Evolutionary conservation across 257 asterid genomes (phyloP), one percentile per base, ranked within the genome.

Genomic region (Nicotiana obtusifolia): DNA sequence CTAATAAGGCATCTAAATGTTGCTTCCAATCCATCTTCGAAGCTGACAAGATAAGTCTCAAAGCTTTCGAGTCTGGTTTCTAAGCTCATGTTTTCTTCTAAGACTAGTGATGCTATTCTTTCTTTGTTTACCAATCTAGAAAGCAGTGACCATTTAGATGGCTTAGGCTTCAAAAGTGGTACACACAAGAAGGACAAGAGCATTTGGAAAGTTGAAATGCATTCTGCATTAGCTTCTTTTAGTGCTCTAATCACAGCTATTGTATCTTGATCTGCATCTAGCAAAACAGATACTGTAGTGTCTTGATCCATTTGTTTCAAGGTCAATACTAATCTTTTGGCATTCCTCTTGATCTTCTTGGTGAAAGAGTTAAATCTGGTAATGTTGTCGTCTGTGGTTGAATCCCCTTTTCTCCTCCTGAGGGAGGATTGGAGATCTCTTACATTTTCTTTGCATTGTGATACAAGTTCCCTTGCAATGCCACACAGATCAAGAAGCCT

Each of bases 111-210:
- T 35, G 79, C 81, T 8, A 84, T 83, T 62, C 61, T 59, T 69
- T 83, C 87, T 35, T 77, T 86, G 17, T 77, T 78, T 41, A 84
- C 66, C 64, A 88, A 73, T 47, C 83, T 88, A 52, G 86, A 84
- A 82, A 88, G 85, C 78, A 87, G 19, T 33, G 84, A 81, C 89
- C 90, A 88, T 83, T 82, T 88, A 22, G 65, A 82, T 41, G 28
- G 28, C 86, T 84, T 84, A 59, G 83, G 54, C 73, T 84, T 86
- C 53, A 60, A 76, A 75, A 84, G 53, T 53, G 86, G 86, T 28
- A 37, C 73, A 19, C 85, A 84, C 49, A 88, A 71, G 80, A 81
- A 88, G 15, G 66, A 14, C 76, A 84, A 54, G 28, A 78, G 78
- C 10, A 67, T 54, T 44, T 82, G 89, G 64, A 88, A 88, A 77